phyloP scores from a whole-genome alignment of 2,329 filamentous ascomycete genomes.

The Tolypocladium nubicola region DNA sequence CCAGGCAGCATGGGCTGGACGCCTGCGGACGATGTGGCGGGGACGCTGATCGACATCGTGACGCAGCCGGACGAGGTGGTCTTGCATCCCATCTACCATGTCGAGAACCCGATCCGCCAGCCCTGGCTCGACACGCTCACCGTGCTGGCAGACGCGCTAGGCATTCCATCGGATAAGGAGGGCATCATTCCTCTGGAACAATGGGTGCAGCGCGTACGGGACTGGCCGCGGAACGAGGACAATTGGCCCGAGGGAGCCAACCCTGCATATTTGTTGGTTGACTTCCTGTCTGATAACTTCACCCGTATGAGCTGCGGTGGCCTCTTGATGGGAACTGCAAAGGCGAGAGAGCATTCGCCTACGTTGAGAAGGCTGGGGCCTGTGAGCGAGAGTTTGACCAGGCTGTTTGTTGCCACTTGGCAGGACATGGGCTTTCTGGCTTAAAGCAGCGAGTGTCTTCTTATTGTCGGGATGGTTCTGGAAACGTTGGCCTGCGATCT shows the following conservation, averaged over 20 bases:
- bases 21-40: slow-evolving; percentile 25
- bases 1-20: slow-evolving; percentile 30
- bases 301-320: slow-evolving; percentile 1
- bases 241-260: not conserved
- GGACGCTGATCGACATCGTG: slow-evolving; percentile 3
- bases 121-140: slow-evolving; percentile 4
- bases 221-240: not conserved
- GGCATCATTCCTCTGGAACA: not conserved
- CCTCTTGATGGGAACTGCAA: not conserved
- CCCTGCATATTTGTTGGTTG: not conserved
- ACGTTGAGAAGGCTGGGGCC: not conserved
- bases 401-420: not conserved
- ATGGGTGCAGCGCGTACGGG: not conserved
- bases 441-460: not conserved
- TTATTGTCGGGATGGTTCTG: too few species aligned
- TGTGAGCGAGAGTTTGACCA: not conserved
- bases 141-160: not conserved
- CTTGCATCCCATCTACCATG: slow-evolving; percentile 6
- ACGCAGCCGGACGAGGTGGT: not conserved
- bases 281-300: slow-evolving; percentile 1
- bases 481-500: too few species aligned
- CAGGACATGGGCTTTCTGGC: not conserved
- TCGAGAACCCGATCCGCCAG: slow-evolving; percentile 9
- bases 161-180: not conserved
- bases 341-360: slow-evolving; percentile 1